Conservation (phyloP, 2,329 filamentous ascomycete genomes). For the Leptographium flavum region DNA sequence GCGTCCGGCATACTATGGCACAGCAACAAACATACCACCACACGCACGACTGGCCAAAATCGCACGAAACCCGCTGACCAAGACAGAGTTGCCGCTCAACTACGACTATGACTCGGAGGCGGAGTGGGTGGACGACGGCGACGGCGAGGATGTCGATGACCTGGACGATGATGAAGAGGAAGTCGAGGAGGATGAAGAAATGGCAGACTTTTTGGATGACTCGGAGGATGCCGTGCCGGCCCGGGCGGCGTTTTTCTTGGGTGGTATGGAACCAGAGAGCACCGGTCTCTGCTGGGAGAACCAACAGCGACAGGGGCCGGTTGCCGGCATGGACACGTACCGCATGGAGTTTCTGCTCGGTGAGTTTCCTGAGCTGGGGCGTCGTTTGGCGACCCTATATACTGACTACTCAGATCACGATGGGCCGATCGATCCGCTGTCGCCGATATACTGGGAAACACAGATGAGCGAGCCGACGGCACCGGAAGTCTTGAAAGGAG, state of each 20-base stretch:
- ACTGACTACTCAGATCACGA: constrained; percentile 33
- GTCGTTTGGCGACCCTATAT: too few species aligned
- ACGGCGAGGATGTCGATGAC: constrained; percentile 55
- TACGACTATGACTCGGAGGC: constrained; percentile 82
- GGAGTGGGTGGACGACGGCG: constrained; percentile 67
- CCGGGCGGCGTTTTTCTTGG: constrained; percentile 45
- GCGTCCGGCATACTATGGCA: constrained; percentile 58
- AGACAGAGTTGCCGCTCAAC: constrained; percentile 45
- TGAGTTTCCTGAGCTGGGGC: too few species aligned
- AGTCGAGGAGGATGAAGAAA: constrained; percentile 62
- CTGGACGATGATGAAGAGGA: constrained; percentile 57
- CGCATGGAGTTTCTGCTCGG: constrained; percentile 63
- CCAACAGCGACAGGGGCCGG: constrained; percentile 28
- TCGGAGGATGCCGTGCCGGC: constrained; percentile 52
- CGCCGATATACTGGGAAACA: constrained; percentile 59
- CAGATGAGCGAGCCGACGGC: constrained; percentile 12
- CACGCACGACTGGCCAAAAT: constrained; percentile 34
- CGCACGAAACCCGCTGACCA: constrained; percentile 37
- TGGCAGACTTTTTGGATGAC: constrained; percentile 83
- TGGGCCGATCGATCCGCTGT: constrained; percentile 66
- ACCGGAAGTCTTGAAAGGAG: background rate
- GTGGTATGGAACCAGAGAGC: constrained; percentile 60
- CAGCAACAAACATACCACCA: constrained; percentile 46
- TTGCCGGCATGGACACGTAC: constrained; percentile 40
- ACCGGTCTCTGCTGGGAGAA: constrained; percentile 80